These are phyloP conservation scores for Phytophthora cactorum DNA, from an alignment of 352 stramenopile genomes.

Conservation along the genomic window DNA sequence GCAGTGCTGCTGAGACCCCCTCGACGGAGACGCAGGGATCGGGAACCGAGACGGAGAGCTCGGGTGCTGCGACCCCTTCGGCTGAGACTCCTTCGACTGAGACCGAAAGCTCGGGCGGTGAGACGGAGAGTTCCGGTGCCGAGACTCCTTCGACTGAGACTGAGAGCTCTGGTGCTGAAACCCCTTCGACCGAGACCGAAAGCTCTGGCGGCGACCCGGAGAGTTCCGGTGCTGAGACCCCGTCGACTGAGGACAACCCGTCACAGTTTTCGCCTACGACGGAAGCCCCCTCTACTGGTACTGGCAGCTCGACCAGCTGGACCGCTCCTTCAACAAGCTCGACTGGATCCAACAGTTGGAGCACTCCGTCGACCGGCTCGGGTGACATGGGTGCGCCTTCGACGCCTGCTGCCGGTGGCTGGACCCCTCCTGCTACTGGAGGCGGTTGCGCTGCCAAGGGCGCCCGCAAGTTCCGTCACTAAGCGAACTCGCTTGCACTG, in stretches of 20 bases:
- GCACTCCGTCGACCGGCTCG: neutral
- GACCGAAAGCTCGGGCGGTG: neutral
- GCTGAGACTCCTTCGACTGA: neutral
- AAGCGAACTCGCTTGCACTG: conserved; percentile 5
- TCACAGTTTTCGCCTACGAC: conserved; percentile 8
- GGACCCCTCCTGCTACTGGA: conserved; percentile 3
- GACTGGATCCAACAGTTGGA: neutral
- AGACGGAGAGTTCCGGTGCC: neutral
- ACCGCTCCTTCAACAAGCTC: conserved; percentile 5
- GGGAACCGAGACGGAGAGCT: neutral
- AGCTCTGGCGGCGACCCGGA: too few species aligned
- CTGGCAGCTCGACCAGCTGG: neutral
- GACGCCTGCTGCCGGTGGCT: too few species aligned
- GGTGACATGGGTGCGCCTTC: too few species aligned
- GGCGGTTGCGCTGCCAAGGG: conserved; percentile 20
- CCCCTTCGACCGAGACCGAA: too few species aligned
- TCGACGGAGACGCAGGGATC: neutral
- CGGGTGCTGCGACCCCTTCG: conserved; percentile 1
- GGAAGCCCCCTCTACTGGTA: conserved; percentile 9
- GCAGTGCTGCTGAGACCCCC: conserved; percentile 1
- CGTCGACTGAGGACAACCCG: neutral
- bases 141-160: neutral
- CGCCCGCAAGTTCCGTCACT: conserved; percentile 34
- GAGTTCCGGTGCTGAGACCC: too few species aligned
- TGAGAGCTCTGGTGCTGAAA: conserved; percentile 2